phyloP scores from a whole-genome alignment of 2,329 filamentous ascomycete species.

The Pseudogymnoascus sp. region DNA sequence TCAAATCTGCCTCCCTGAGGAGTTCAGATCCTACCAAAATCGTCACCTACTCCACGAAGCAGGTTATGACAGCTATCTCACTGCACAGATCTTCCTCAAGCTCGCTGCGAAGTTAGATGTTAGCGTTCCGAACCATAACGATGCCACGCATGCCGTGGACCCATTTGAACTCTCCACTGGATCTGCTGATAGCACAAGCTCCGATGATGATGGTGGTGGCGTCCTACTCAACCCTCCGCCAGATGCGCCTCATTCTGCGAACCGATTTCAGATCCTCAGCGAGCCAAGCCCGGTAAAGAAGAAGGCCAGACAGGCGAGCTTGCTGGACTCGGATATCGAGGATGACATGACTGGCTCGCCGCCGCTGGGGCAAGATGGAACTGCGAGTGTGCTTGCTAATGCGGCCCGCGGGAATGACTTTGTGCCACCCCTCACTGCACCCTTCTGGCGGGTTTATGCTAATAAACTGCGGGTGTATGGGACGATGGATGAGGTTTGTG shows the following conservation, averaged over 20 bases:
- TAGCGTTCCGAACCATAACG: slow-evolving; percentile 3
- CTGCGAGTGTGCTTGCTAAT: slow-evolving; percentile 17
- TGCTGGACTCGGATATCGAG: slow-evolving; percentile 1
- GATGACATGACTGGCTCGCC: not conserved
- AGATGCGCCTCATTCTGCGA: not conserved
- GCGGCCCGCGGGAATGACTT: slow-evolving; percentile 12
- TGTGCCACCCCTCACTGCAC: not conserved
- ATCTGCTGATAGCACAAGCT: not conserved
- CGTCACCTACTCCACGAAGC: slow-evolving; percentile 42
- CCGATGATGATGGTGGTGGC: not conserved
- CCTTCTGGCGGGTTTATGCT: slow-evolving; percentile 26
- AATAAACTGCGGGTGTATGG: slow-evolving; percentile 30
- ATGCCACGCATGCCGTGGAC: not conserved
- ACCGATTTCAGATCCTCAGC: not conserved
- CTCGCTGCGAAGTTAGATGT: slow-evolving; percentile 21
- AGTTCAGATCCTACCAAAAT: not conserved
- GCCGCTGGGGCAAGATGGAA: not conserved
- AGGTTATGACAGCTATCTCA: slow-evolving; percentile 49
- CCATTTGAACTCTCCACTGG: not conserved
- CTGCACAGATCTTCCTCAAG: slow-evolving; percentile 35
- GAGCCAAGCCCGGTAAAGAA: not conserved
- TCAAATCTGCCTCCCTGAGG: slow-evolving; percentile 26
- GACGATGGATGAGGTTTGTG: slow-evolving; percentile 23
- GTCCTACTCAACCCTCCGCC: not conserved
- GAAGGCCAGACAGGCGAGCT: not conserved